Conservation (phyloP, 176 grass and related monocot species). For the Sorghum bicolor region DNA sequence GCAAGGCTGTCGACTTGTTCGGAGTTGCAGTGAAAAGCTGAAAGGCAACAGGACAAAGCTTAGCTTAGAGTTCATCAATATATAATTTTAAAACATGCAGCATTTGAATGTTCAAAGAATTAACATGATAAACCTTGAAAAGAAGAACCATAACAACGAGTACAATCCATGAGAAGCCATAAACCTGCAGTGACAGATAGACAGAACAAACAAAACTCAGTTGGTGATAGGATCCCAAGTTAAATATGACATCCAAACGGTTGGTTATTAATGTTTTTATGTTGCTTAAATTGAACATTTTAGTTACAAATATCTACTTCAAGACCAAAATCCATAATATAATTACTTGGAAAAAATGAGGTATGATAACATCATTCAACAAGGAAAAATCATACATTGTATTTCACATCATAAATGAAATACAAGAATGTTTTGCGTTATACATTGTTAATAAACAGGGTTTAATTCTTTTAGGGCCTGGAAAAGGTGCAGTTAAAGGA, state of each 20-base stretch:
- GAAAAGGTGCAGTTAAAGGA: background rate
- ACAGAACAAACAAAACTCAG: background rate
- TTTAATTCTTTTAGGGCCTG: background rate
- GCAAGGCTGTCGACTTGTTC: conserved; percentile 57
- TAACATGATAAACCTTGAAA: conserved; percentile 69
- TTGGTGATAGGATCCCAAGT: background rate
- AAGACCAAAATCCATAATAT: conserved; percentile 8
- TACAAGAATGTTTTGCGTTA: background rate
- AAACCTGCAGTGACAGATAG: conserved; percentile 52
- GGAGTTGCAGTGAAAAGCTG: conserved; percentile 87
- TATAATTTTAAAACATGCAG: background rate
- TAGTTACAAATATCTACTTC: conserved; percentile 7
- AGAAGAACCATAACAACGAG: conserved; percentile 71
- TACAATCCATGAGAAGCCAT: conserved; percentile 93
- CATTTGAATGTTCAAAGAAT: background rate
- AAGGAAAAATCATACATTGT: background rate
- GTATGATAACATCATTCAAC: background rate
- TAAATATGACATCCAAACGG: background rate
- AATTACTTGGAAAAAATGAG: background rate
- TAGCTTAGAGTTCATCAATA: conserved; percentile 14
- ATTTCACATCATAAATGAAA: conserved; percentile 6
- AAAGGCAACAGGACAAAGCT: conserved; percentile 24
- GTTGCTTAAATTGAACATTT: background rate
- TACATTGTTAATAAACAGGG: background rate
- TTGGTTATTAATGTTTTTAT: background rate